Conservation (phyloP, 371 early-diverging fungal genomes). For the Actinomortierella wolfii region DNA sequence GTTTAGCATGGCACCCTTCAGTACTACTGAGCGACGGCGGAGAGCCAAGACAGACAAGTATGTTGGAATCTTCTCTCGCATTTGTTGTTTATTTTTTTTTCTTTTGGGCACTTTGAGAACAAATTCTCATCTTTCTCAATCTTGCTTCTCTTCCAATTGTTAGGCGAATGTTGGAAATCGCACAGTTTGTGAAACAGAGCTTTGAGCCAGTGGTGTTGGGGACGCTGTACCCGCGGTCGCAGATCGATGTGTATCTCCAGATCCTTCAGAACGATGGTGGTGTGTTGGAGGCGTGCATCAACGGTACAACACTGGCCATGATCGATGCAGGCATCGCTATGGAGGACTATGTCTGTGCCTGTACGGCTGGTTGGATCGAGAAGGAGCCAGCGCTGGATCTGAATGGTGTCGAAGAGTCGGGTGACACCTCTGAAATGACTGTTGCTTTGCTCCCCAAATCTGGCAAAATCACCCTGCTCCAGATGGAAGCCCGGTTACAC, state of each 20-base stretch:
- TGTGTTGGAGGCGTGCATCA: slow-evolving; percentile 83
- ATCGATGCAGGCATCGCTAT: slow-evolving; percentile 98
- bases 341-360: slow-evolving; percentile 93
- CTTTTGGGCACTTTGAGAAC: too few relatives aligned
- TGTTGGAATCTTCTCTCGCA: slow-evolving; percentile 1
- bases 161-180: slow-evolving; percentile 86
- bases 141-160: neutral
- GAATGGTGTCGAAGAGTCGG: slow-evolving; percentile 87
- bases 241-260: slow-evolving; percentile 92
- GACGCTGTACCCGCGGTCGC: slow-evolving; percentile 80
- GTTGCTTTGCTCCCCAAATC: slow-evolving; percentile 86
- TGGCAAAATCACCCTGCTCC: slow-evolving; percentile 78
- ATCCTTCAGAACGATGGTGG: slow-evolving; percentile 94
- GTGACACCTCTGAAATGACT: slow-evolving; percentile 88
- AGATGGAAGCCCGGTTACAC: slow-evolving; percentile 90
- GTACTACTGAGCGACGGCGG: slow-evolving; percentile 86
- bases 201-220: slow-evolving; percentile 90
- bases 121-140: neutral
- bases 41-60: slow-evolving; percentile 85
- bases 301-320: slow-evolving; percentile 93
- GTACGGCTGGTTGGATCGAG: slow-evolving; percentile 90
- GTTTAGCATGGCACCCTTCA: slow-evolving; percentile 90
- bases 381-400: slow-evolving; percentile 84
- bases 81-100: neutral
- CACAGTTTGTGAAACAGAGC: slow-evolving; percentile 84